Base-by-base conservation (phyloP, 1,139 yeast species). In the Yamadazyma triangularis region DNA sequence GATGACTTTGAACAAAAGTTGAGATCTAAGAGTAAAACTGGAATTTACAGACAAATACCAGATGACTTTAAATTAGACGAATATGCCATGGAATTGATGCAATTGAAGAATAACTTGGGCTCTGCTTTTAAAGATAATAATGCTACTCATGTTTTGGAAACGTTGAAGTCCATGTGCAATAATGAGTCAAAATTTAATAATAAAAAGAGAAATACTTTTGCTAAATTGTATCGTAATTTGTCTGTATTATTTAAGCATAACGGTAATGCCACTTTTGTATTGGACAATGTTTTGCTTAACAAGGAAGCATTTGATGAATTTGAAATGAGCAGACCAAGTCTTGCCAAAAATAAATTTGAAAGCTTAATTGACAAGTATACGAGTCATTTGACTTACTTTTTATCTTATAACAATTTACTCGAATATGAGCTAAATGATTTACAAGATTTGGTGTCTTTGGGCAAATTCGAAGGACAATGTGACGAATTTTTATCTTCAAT, bases 1-100 rank as follows among this genome's bases (percentile, higher is more conserved):
- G 49, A 48, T 5, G 33, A 40, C 10, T 44, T 57, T 26, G 64
- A 57, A 33, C 35, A 38, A 15, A 43, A 43, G 20, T 27, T 21
- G 11, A 10, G n/a, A 5, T 21, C 23, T 6, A 21, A 21, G 23
- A 8, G 11, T 7, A n/a, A 23, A 8, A 13, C 26, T 8, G 6
- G 30, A n/a, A 35, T 29, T n/a, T 64, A 64, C 33, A 51, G 34
- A 15, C 71, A 64, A 34, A 35, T 65, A 7, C 72, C 73, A 1
- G 68, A 62, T 26, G 56, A 55, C 31, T 58, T 64, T 40, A 33
- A 37, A 10, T 45, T 67, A 26, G 64, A 65, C 21, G 67, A 67
- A 25, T 67, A 48, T 35, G 33, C 45, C 13, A 40, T 42, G 13
- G 72, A 66, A 36, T 51, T 67, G 23, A 38, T 38, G n/a, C 50